Base-by-base conservation (phyloP, 1,284 basidiomycete species). In the Chalciporus piperatoides region DNA sequence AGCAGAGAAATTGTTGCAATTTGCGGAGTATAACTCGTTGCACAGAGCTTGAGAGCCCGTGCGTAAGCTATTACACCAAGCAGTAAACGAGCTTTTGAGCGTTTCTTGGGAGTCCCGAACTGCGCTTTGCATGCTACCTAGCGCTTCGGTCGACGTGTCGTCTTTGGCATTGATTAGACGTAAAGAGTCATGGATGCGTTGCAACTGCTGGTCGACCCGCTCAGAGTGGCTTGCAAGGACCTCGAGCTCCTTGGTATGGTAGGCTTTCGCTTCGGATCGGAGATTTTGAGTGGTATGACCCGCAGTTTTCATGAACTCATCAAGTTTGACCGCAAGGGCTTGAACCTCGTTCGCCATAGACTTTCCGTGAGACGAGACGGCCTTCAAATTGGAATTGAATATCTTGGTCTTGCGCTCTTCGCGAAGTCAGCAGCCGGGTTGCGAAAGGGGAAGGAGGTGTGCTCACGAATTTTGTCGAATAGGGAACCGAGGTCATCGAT, bases 391-490 rank as follows among this genome's bases (percentile, higher is more conserved):
- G 4, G 79, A 72, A 36, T 72, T 73, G 39, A 93, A 76, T 3
- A 84, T 76, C 19, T 71, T 68, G n/a, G 81, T 72, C 63, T 91
- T 92, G 52, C 92, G 85, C 40, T 90, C 92, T 92, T 59, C 30
- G 46, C 25, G 44, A 30, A 15, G 10, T 32, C 42, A 36, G 64
- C 38, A 64, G 53, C 23, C 10, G 46, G 6, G 24, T 39, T 40
- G 46, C 33, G 17, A 27, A 23, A 4, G 15, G 30, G 30, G 23
- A 41, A 17, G 45, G 40, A 40, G 50, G n/a, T 21, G 35, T 37
- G 61, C 81, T 58, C 60, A 92, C 90, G 84, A 36, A 97, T 77
- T 71, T 97, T 97, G 46, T 83, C 82, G 57, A 92, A 92, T 10
- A 97, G 70, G 0, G 81, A 81, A 5, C 73, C 75, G 15, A 95